Evolutionary conservation across 768 basidiomycete genomes (phyloP), one percentile per base, ranked within the genome.

Genomic region (Coprinopsis strossmayeri): DNA sequence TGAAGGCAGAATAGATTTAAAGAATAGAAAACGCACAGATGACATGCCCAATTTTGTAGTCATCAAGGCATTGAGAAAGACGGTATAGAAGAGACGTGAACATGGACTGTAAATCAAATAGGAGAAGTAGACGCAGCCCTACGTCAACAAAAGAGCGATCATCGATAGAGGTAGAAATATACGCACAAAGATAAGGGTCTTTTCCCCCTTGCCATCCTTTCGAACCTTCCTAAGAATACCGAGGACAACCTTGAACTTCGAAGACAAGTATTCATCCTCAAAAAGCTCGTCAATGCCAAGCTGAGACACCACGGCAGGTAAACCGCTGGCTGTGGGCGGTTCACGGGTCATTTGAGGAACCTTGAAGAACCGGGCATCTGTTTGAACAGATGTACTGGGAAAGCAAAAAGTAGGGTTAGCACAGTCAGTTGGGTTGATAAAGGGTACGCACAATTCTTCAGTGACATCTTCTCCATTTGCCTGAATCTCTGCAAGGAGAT

Each of bases 151-250:
- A 30, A 12, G 18, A 10, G 23, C 21, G 11, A 9, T 3, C 32
- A 3, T 15, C 1, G 39, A 28, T 9, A 40, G 7, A 11, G 10
- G 15, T 17, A 17, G 17, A 28, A 17, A 17, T 1, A 1, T 3
- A 40, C 47, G 11, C 21, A 48, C 47, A 20, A 50, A 50, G n/a
- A 50, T 37, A n/a, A 50, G 24, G 13, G 28, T 35, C 34, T 50
- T 50, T 35, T 50, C 42, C 9, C 34, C 17, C 24, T 43, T 27
- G n/a, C 34, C 25, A 17, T 21, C 3, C 3, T 27, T n/a, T n/a
- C n/a, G n/a, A n/a, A n/a, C 15, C 30, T 25, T 5, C 20, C n/a
- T 32, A 7, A 50, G 23, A 15, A 49, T 42, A 2, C 37, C 21
- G 3, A 41, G 27, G 2, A 37, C 20, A 18, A 30, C 48, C 20